Conservation (phyloP, 164 flowering plant genomes). For the Akebia trifoliata region DNA sequence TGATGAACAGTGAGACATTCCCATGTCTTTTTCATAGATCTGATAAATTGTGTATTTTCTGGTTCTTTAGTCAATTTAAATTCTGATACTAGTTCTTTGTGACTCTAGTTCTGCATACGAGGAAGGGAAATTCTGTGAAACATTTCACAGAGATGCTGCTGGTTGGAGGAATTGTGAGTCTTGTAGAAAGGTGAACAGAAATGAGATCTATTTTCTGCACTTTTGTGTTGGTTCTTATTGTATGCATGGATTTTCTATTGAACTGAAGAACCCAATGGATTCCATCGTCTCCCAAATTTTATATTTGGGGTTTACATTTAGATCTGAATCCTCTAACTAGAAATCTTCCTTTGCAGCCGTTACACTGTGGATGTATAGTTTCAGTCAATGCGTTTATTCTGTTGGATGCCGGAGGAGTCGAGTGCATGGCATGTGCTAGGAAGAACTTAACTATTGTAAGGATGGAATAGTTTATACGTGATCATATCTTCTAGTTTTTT, state of each 20-base stretch:
- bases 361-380: constrained; percentile 95
- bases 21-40: neutral
- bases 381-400: constrained; percentile 53
- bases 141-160: constrained; percentile 58
- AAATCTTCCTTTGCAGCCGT: constrained; percentile 46
- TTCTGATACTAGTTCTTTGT: constrained; percentile 1
- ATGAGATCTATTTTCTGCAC: neutral
- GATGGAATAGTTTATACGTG: neutral
- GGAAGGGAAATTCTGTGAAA: constrained; percentile 54
- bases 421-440: constrained; percentile 69
- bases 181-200: constrained; percentile 71
- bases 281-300: neutral
- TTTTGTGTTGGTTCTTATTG: neutral
- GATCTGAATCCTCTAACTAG: neutral
- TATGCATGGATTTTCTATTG: neutral
- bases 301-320: neutral
- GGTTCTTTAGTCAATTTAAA: neutral
- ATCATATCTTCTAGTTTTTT: neutral
- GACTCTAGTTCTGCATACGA: constrained; percentile 57
- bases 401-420: constrained; percentile 88
- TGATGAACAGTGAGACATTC: too few relatives aligned
- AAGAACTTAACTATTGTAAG: constrained; percentile 56
- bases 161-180: constrained; percentile 93
- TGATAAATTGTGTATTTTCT: neutral
- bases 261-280: neutral